Evolutionary conservation across 1,284 basidiomycete species (phyloP), one percentile per base, ranked within the genome.

Genomic region (Cystobasidium pallidum): DNA sequence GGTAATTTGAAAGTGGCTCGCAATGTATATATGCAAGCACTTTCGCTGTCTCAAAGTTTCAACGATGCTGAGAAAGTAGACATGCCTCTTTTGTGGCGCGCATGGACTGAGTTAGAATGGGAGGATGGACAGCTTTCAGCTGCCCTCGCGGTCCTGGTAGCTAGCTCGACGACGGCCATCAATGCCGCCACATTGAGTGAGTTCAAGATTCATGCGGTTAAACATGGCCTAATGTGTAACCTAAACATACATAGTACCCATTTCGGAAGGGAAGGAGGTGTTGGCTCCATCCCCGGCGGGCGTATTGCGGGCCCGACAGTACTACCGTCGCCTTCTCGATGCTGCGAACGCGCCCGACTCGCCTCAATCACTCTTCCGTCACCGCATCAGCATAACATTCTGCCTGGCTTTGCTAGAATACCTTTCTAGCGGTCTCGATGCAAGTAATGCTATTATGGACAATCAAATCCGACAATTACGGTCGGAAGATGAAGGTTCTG

Each of bases 21-120:
- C 17, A 92, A 92, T 76, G 86, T 96, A 2, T 96, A 93, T 80
- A 84, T 88, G 75, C 89, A 89, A 0, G 82, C 82, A 3, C 75
- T 84, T 1, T 80, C 80, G 17, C 78, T 81, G 24, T 81, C 51
- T 65, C 73, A 74, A 24, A 61, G 70, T 21, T 71, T 76, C 39
- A 28, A 51, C 30, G 66, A 58, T 41, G 66, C 30, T 59, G 75
- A 72, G 45, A 75, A 70, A 58, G 64, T 73, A 65, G 75, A 75
- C 49, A 74, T 71, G 36, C 75, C 70, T 24, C 66, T 65, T 68
- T 78, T 96, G 49, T 94, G 91, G 89, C 91, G 89, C 83, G 87
- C 89, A 61, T 96, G 92, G 91, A 90, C 89, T 0, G 89, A 93
- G 79, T 86, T 94, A 86, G 92, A 95, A 80, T 93, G 89, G 89